Evolutionary conservation across 139 green algal species (phyloP).

Genomic region (Mesotaenium endlicherianum): DNA sequence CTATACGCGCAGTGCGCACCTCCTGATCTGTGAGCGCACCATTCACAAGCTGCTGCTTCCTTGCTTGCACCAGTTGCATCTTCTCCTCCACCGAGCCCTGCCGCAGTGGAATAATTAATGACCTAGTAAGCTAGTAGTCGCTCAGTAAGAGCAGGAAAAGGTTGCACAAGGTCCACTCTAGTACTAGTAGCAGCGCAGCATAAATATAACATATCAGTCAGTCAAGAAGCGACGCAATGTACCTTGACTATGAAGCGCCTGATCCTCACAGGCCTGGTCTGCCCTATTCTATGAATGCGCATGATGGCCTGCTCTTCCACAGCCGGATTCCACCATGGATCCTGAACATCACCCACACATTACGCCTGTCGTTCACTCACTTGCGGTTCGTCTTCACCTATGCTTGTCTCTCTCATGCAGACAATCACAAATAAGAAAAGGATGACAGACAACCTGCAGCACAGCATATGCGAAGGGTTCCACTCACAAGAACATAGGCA

Average conservation of each 20-base stretch:
- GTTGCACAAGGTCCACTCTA: too few species aligned
- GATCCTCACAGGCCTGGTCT: constrained; percentile 58
- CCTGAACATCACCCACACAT: constrained; percentile 43
- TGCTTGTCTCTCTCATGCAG: not conserved
- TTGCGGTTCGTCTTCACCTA: too few species aligned
- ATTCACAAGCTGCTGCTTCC: constrained; percentile 49
- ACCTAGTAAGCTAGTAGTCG: too few species aligned
- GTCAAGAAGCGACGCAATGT: too few species aligned
- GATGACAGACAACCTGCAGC: not conserved
- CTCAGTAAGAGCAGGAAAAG: too few species aligned
- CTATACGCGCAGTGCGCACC: constrained; percentile 8
- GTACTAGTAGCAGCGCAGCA: too few species aligned
- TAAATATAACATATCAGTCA: too few species aligned
- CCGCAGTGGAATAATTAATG: too few species aligned
- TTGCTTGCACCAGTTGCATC: constrained; percentile 72
- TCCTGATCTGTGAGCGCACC: constrained; percentile 46
- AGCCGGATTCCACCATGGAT: constrained; percentile 71
- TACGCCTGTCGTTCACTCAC: too few species aligned
- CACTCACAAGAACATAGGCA: constrained; percentile 39
- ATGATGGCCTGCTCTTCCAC: constrained; percentile 80
- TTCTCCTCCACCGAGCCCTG: constrained; percentile 74
- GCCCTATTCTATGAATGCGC: constrained; percentile 74
- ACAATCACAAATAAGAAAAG: not conserved
- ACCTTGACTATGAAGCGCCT: constrained; percentile 55
- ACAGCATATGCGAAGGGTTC: too few species aligned